Percentiles rank a stretch among this genome's conserved stretches.
These are phyloP conservation scores for Xylariaceae sp. DNA, from an alignment of 2,329 filamentous ascomycete genomes.

Conservation along the genomic window DNA sequence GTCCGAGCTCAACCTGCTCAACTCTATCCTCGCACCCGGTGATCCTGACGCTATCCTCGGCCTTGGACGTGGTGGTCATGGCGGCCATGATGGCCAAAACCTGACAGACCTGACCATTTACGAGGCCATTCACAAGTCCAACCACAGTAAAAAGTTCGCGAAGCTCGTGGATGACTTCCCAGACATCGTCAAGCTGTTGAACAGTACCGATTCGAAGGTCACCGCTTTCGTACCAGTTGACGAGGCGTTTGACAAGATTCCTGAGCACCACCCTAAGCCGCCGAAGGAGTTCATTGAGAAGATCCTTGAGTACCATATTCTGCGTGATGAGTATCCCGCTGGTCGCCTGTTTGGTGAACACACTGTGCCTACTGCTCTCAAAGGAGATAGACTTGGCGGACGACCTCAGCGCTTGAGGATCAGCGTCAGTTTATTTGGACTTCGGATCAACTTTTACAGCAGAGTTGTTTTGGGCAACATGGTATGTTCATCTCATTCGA, in stretches of 20 bases:
- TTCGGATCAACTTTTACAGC: constrained; percentile 72
- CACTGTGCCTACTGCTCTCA: constrained; percentile 66
- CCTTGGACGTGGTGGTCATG: constrained; percentile 7
- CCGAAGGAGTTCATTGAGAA: constrained; percentile 65
- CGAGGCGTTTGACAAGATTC: constrained; percentile 63
- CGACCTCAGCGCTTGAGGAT: constrained; percentile 69
- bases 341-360: constrained; percentile 61
- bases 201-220: constrained; percentile 67
- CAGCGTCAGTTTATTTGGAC: constrained; percentile 55
- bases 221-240: constrained; percentile 80
- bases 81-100: constrained; percentile 15
- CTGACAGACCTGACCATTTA: constrained; percentile 60
- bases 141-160: constrained; percentile 72
- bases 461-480: constrained; percentile 66
- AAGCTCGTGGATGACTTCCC: constrained; percentile 68
- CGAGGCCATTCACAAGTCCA: constrained; percentile 68
- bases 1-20: constrained; percentile 13
- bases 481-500: constrained; percentile 40
- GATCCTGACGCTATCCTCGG: constrained; percentile 20
- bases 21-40: constrained; percentile 18
- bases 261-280: constrained; percentile 50
- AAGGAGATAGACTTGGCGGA: constrained; percentile 54
- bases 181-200: constrained; percentile 66
- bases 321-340: constrained; percentile 60
- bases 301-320: constrained; percentile 70